Conservation (phyloP, 371 early-diverging fungal species). For the Dipsacomyces acuminosporus region DNA sequence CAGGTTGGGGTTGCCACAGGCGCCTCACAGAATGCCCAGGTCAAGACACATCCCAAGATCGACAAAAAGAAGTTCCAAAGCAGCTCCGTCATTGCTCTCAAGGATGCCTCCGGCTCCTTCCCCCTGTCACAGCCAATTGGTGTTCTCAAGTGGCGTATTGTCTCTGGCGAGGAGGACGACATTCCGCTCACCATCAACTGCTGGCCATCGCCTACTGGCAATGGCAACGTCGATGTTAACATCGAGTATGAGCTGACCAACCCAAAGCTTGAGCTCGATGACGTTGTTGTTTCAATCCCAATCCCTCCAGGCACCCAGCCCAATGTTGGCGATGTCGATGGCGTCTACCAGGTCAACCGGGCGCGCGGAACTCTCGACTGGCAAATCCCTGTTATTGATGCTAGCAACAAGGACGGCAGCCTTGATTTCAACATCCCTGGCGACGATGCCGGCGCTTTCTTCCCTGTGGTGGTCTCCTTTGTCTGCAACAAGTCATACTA, state of each 20-base stretch:
- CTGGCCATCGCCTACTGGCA: constrained; percentile 91
- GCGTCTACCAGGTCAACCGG: constrained; percentile 70
- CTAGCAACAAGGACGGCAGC: constrained; percentile 67
- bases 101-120: constrained; percentile 76
- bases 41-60: constrained; percentile 93
- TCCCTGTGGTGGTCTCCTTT: constrained; percentile 85
- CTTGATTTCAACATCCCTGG: constrained; percentile 82
- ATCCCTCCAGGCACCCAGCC: constrained; percentile 74
- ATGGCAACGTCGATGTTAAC: constrained; percentile 83
- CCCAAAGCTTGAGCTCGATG: constrained; percentile 68
- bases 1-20: constrained; percentile 66
- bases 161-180: constrained; percentile 71
- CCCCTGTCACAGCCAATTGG: constrained; percentile 81
- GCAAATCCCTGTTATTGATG: constrained; percentile 80
- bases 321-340: constrained; percentile 74
- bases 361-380: constrained; percentile 70
- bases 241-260: constrained; percentile 89
- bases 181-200: constrained; percentile 87
- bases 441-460: constrained; percentile 77
- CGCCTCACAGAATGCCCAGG: constrained; percentile 18
- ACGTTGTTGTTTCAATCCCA: constrained; percentile 85
- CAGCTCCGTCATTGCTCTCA: constrained; percentile 68
- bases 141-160: constrained; percentile 83
- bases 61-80: constrained; percentile 82
- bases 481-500: constrained; percentile 63